Evolutionary conservation across 495 filamentous ascomycete genomes (phyloP).

Genomic region (Daldinia caldariorum): DNA sequence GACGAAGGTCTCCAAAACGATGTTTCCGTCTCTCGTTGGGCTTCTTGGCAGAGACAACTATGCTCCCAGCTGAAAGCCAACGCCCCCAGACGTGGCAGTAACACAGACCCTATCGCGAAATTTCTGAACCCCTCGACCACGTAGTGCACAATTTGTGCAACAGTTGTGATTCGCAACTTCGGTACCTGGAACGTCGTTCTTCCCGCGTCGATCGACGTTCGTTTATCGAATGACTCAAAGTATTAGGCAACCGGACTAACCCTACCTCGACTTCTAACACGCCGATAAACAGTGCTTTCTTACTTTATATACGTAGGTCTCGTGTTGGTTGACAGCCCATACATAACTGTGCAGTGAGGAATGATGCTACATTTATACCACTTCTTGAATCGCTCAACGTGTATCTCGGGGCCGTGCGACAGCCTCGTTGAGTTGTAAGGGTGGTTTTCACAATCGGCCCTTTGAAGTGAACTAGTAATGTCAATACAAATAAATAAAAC

Average conservation of each 20-base stretch:
- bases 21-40: not conserved
- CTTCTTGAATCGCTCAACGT: slow-evolving; percentile 3
- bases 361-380: not conserved
- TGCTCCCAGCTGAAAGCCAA: slow-evolving; percentile 5
- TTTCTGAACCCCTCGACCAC: slow-evolving; percentile 13
- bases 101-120: slow-evolving; percentile 9
- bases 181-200: not conserved
- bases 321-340: slow-evolving; percentile 10
- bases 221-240: slow-evolving; percentile 6
- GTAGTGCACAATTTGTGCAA: slow-evolving; percentile 19
- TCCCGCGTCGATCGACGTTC: slow-evolving; percentile 15
- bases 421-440: slow-evolving; percentile 3
- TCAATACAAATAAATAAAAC: slow-evolving; percentile 15
- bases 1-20: not conserved
- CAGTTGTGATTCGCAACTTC: not conserved
- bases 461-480: not conserved
- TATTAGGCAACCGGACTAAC: slow-evolving; percentile 17
- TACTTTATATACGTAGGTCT: slow-evolving; percentile 9
- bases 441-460: not conserved
- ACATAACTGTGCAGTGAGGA: slow-evolving; percentile 1
- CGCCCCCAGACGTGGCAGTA: slow-evolving; percentile 21
- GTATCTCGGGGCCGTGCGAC: slow-evolving; percentile 7
- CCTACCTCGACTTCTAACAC: slow-evolving; percentile 13
- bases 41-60: slow-evolving; percentile 6
- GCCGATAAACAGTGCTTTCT: not conserved